Evolutionary conservation across 495 filamentous ascomycete species (phyloP).

Genomic region (Amniculicola lignicola): DNA sequence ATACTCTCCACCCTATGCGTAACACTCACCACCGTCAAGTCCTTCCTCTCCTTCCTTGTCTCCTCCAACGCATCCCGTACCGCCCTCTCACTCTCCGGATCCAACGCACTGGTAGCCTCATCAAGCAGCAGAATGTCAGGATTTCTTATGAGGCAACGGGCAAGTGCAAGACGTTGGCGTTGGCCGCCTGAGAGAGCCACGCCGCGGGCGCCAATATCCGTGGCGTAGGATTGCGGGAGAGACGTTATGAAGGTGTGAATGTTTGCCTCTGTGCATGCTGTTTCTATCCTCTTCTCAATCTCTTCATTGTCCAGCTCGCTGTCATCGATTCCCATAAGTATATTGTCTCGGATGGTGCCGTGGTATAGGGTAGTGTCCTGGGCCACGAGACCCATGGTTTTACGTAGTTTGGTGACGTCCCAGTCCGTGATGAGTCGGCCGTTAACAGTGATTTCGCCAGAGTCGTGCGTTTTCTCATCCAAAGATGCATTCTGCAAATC

Average conservation of each 20-base stretch:
- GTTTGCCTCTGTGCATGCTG: conserved; percentile 80
- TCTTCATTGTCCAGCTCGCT: conserved; percentile 60
- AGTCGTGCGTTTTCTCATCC: not conserved
- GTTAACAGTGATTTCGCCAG: conserved; percentile 27
- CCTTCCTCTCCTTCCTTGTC: conserved; percentile 36
- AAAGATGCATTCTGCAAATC: conserved; percentile 47
- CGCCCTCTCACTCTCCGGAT: conserved; percentile 77
- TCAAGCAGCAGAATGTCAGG: conserved; percentile 78
- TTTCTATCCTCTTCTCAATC: conserved; percentile 52
- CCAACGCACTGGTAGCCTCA: conserved; percentile 84
- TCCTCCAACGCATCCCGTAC: conserved; percentile 85
- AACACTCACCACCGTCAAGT: conserved; percentile 68
- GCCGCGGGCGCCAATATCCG: conserved; percentile 40
- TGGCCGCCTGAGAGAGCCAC: conserved; percentile 42
- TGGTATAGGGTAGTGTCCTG: conserved; percentile 86
- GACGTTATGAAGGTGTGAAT: conserved; percentile 78
- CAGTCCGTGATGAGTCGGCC: conserved; percentile 14
- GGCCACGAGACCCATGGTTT: conserved; percentile 70
- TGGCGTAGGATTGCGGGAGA: conserved; percentile 39
- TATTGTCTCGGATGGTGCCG: conserved; percentile 75
- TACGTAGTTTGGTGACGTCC: conserved; percentile 53
- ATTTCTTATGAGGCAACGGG: conserved; percentile 57
- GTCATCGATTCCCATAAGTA: conserved; percentile 57
- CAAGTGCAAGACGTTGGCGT: conserved; percentile 44
- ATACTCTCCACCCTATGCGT: conserved; percentile 83